Conservation (phyloP, 1,284 basidiomycete species). For the Kalmanozyma brasiliensis region DNA sequence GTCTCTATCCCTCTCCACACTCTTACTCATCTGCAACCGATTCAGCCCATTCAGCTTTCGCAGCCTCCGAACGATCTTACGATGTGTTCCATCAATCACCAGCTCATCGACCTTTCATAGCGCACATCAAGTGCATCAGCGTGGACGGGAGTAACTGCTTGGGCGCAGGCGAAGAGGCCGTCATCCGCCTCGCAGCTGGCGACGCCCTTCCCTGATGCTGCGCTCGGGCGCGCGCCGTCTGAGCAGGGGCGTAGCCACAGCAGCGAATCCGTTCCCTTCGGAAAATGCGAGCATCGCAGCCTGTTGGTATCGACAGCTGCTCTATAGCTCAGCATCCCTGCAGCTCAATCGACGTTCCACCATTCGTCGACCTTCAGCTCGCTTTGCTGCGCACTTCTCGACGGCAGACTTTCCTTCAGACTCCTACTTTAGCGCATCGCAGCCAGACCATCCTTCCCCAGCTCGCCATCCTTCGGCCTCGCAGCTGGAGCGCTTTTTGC, state of each 20-base stretch:
- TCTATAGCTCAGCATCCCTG: not conserved
- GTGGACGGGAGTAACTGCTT: no score
- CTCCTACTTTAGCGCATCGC: constrained; percentile 31
- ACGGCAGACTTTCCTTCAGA: constrained; percentile 10
- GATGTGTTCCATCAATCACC: constrained; percentile 9
- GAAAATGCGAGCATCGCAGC: constrained; percentile 4
- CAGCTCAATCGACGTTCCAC: constrained; percentile 1
- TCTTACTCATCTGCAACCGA: not conserved
- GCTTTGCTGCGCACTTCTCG: not conserved
- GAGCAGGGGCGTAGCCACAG: constrained; percentile 24
- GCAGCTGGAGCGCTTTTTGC: constrained; percentile 26
- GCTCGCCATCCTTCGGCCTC: not conserved
- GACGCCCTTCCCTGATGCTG: constrained; percentile 29
- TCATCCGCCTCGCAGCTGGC: constrained; percentile 13
- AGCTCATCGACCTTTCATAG: constrained; percentile 1
- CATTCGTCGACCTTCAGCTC: not conserved
- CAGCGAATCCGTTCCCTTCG: constrained; percentile 3
- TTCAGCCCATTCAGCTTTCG: constrained; percentile 5
- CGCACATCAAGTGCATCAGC: no score
- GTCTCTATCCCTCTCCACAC: no score
- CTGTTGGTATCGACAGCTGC: not conserved
- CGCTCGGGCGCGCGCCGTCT: constrained; percentile 31
- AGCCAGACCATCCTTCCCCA: constrained; percentile 9
- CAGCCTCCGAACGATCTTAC: constrained; percentile 11
- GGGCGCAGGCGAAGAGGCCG: no score